Evolutionary conservation across 164 flowering plant species (phyloP).

Genomic region (Kalanchoe fedtschenkoi): DNA sequence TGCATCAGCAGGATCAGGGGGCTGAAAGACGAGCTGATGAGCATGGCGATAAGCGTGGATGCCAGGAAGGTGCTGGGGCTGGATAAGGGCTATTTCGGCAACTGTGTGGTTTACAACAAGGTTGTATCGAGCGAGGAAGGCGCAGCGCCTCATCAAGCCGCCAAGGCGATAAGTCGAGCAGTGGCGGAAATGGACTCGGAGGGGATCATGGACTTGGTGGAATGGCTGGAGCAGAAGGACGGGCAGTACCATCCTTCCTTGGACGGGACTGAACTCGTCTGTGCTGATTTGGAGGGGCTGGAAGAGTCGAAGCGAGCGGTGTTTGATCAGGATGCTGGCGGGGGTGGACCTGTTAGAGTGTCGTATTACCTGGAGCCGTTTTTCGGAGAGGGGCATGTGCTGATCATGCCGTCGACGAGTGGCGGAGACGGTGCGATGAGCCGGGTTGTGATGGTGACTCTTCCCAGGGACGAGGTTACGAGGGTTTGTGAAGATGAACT

Average conservation of each 20-base stretch:
- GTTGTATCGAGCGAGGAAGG: slow-evolving; percentile 16
- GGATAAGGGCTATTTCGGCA: slow-evolving; percentile 48
- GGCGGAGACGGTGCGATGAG: slow-evolving; percentile 28
- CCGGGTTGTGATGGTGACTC: slow-evolving; percentile 49
- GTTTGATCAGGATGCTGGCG: slow-evolving; percentile 24
- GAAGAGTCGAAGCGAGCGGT: slow-evolving; percentile 19
- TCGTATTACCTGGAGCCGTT: slow-evolving; percentile 39
- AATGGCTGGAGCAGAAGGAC: slow-evolving; percentile 29
- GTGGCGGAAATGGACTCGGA: slow-evolving; percentile 22
- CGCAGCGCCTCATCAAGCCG: slow-evolving; percentile 19
- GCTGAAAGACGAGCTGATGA: slow-evolving; percentile 19
- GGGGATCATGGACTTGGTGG: slow-evolving; percentile 36
- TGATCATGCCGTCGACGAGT: slow-evolving; percentile 34
- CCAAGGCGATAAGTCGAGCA: slow-evolving; percentile 18
- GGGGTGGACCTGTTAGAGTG: slow-evolving; percentile 23
- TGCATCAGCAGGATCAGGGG: slow-evolving; percentile 39
- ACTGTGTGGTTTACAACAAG: slow-evolving; percentile 44
- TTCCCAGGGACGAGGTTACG: slow-evolving; percentile 26
- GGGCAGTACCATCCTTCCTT: slow-evolving; percentile 7
- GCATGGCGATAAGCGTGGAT: slow-evolving; percentile 44
- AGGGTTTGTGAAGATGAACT: slow-evolving; percentile 30
- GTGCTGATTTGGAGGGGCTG: slow-evolving; percentile 30
- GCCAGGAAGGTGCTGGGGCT: slow-evolving; percentile 33
- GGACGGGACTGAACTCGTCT: slow-evolving; percentile 30
- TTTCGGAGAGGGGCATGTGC: slow-evolving; percentile 31